Evolutionary conservation across 768 basidiomycete genomes (phyloP).

Genomic region (Trametes coccinea): DNA sequence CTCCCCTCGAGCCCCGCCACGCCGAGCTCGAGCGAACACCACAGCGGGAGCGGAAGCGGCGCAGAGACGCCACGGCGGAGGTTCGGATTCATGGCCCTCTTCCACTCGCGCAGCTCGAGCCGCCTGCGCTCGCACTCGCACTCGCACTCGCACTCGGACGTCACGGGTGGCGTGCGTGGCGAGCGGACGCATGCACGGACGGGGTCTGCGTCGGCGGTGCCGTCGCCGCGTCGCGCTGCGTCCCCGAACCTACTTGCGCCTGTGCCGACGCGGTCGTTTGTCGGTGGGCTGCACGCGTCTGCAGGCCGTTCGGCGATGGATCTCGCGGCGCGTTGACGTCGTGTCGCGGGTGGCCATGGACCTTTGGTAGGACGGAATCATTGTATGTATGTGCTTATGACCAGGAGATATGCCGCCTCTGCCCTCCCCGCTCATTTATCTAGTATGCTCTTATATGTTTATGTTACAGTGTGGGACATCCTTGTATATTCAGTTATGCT

Average conservation of each 20-base stretch:
- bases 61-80: slow-evolving; percentile 14
- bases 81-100: slow-evolving; percentile 18
- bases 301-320: slow-evolving; percentile 16
- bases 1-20: neutral
- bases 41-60: neutral
- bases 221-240: slow-evolving; percentile 2
- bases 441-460: neutral
- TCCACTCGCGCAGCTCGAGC: slow-evolving; percentile 17
- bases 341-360: neutral
- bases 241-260: slow-evolving; percentile 8
- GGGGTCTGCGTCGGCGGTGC: neutral
- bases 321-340: slow-evolving; percentile 9
- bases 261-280: neutral
- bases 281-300: slow-evolving; percentile 14
- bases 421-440: neutral
- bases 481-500: too few relatives aligned
- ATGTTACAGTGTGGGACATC: neutral
- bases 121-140: slow-evolving; percentile 9
- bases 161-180: neutral
- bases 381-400: too few relatives aligned
- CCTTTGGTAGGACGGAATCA: too few relatives aligned
- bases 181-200: neutral
- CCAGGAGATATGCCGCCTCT: too few relatives aligned
- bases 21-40: neutral
- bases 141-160: neutral